phyloP scores from a whole-genome alignment of 768 basidiomycete species.

The Artomyces pyxidatus region DNA sequence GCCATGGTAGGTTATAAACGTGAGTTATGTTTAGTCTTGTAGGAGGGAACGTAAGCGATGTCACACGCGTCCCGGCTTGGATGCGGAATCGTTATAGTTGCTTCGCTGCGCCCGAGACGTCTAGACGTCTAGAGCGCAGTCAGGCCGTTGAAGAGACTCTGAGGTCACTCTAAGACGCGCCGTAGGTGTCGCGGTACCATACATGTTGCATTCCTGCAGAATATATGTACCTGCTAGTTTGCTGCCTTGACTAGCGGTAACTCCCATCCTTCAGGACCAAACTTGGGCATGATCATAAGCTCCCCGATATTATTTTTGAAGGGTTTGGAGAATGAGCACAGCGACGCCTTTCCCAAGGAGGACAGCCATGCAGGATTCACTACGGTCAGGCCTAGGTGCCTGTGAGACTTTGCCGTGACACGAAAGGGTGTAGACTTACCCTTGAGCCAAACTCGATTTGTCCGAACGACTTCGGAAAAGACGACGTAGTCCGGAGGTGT shows the following conservation, averaged over 20 bases:
- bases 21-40: too few species aligned
- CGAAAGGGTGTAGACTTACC: slow-evolving; percentile 33
- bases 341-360: slow-evolving; percentile 61
- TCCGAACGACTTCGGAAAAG: slow-evolving; percentile 75
- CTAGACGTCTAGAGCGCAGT: too few species aligned
- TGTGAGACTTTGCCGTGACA: not conserved
- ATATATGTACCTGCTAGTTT: not conserved
- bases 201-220: too few species aligned
- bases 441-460: slow-evolving; percentile 71
- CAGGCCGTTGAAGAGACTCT: too few species aligned
- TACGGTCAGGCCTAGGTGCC: slow-evolving; percentile 60
- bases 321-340: slow-evolving; percentile 90
- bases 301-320: slow-evolving; percentile 58
- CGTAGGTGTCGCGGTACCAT: too few species aligned
- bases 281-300: slow-evolving; percentile 73
- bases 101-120: too few species aligned
- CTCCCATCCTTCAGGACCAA: slow-evolving; percentile 83
- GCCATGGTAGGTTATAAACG: too few species aligned
- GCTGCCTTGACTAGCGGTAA: slow-evolving; percentile 56
- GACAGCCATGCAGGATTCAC: slow-evolving; percentile 88
- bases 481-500: slow-evolving; percentile 82
- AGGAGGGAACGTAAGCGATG: too few species aligned
- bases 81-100: too few species aligned
- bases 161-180: too few species aligned
- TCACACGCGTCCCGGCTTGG: too few species aligned